These are phyloP conservation scores for Aspergillus neoniger DNA, from an alignment of 2,329 filamentous ascomycete species.

Conservation along the genomic window DNA sequence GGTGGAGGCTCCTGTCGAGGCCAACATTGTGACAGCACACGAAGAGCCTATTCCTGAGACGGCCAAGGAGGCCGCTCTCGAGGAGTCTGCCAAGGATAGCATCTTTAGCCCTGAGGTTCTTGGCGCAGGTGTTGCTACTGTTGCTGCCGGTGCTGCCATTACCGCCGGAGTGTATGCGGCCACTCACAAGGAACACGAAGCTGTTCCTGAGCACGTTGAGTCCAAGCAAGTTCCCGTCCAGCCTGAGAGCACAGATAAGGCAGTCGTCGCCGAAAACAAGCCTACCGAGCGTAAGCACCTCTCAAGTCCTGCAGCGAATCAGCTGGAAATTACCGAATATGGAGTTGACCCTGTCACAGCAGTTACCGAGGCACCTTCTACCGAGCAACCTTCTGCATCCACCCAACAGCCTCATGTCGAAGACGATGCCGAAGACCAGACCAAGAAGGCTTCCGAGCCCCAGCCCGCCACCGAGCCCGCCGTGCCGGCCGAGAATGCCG, in stretches of 20 bases:
- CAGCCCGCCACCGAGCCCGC: constrained; percentile 7
- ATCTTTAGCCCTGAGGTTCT: constrained; percentile 27
- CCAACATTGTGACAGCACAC: neutral
- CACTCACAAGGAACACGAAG: constrained; percentile 23
- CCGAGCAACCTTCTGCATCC: constrained; percentile 26
- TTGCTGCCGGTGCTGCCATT: constrained; percentile 28
- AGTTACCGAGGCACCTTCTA: constrained; percentile 28
- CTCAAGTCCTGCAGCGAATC: constrained; percentile 18
- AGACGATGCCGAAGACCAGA: constrained; percentile 34
- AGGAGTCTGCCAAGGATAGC: constrained; percentile 21
- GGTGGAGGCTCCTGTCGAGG: neutral
- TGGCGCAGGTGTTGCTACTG: constrained; percentile 29
- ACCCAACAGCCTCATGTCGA: constrained; percentile 49
- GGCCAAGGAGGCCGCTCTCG: constrained; percentile 13
- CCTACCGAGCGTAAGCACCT: constrained; percentile 27
- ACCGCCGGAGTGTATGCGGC: constrained; percentile 25
- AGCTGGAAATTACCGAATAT: constrained; percentile 32
- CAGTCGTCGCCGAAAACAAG: constrained; percentile 18
- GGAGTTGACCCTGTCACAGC: constrained; percentile 35
- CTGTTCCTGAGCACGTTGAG: constrained; percentile 16
- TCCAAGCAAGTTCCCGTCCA: constrained; percentile 15
- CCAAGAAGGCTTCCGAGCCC: constrained; percentile 17
- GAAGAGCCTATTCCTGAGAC: constrained; percentile 10
- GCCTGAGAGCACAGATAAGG: constrained; percentile 19
- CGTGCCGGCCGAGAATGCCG: constrained; percentile 9